These are phyloP conservation scores for Nicotiana tomentosiformis DNA, from an alignment of 257 asterid species.

Conservation along the genomic window DNA sequence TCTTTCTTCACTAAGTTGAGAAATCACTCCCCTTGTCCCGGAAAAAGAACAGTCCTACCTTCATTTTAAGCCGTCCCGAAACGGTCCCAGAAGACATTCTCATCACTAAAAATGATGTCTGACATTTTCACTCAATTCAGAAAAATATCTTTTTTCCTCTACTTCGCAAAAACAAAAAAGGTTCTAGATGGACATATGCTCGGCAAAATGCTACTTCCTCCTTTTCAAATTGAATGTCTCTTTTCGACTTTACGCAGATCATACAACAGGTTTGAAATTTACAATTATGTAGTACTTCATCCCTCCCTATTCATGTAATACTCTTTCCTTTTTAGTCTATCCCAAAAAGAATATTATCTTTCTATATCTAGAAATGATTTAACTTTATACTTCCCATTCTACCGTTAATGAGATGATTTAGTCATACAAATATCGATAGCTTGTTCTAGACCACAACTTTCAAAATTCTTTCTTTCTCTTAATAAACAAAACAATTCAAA, in stretches of 20 bases:
- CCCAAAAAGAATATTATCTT: too few relatives aligned
- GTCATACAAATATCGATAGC: too few relatives aligned
- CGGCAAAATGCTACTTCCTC: background rate
- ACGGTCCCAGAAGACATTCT: background rate
- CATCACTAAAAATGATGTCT: background rate
- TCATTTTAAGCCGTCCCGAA: background rate
- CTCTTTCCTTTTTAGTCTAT: too few relatives aligned
- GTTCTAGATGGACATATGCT: background rate
- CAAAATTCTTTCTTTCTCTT: background rate
- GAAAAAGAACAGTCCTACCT: background rate
- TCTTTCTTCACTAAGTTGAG: background rate
- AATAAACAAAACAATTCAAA: background rate
- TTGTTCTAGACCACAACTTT: too few relatives aligned
- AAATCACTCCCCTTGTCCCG: background rate
- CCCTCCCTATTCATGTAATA: too few relatives aligned
- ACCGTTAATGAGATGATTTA: too few relatives aligned
- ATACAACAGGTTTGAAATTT: too few relatives aligned
- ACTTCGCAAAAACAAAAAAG: background rate
- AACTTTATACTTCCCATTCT: too few relatives aligned
- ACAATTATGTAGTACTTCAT: too few relatives aligned
- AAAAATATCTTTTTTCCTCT: background rate
- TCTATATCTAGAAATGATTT: too few relatives aligned
- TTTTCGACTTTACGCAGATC: too few relatives aligned
- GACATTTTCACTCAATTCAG: background rate
- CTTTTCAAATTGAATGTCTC: background rate